These are phyloP conservation scores for Tetratostichococcus sp. DNA, from an alignment of 139 green algal genomes.

Conservation along the genomic window DNA sequence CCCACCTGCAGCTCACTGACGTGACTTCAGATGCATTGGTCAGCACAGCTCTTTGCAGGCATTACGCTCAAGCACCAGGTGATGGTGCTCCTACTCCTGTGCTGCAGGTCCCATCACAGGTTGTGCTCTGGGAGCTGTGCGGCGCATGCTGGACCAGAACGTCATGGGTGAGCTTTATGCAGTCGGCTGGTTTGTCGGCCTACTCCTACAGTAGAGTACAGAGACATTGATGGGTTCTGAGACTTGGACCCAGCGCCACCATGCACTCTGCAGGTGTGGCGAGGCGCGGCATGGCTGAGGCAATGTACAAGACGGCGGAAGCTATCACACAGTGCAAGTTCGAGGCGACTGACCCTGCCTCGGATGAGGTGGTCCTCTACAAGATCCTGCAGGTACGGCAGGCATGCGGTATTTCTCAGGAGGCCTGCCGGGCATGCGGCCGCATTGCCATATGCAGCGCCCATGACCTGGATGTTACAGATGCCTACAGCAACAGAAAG, in stretches of 20 bases:
- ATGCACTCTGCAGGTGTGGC: constrained; percentile 30
- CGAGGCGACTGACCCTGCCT: constrained; percentile 79
- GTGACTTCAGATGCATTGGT: no score
- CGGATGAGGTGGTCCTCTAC: constrained; percentile 93
- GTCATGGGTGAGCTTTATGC: constrained; percentile 45
- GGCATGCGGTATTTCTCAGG: neutral
- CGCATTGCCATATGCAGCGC: no score
- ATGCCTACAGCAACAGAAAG: no score
- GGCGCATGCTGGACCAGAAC: constrained; percentile 69
- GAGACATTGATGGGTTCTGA: no score
- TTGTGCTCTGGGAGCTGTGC: constrained; percentile 75
- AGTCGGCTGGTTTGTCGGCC: no score
- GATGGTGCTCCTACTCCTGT: neutral
- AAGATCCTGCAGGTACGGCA: constrained; percentile 82
- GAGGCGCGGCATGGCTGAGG: constrained; percentile 42
- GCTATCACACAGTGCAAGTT: constrained; percentile 91
- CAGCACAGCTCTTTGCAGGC: no score
- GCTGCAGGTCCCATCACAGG: constrained; percentile 72
- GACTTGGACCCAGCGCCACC: no score
- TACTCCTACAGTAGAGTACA: no score
- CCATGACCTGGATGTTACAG: no score
- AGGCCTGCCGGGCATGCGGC: no score
- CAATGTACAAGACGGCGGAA: constrained; percentile 81
- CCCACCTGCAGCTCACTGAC: no score
- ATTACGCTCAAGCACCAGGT: neutral